These are phyloP conservation scores for Astraeus odoratus DNA, from an alignment of 768 basidiomycete species.

Conservation along the genomic window DNA sequence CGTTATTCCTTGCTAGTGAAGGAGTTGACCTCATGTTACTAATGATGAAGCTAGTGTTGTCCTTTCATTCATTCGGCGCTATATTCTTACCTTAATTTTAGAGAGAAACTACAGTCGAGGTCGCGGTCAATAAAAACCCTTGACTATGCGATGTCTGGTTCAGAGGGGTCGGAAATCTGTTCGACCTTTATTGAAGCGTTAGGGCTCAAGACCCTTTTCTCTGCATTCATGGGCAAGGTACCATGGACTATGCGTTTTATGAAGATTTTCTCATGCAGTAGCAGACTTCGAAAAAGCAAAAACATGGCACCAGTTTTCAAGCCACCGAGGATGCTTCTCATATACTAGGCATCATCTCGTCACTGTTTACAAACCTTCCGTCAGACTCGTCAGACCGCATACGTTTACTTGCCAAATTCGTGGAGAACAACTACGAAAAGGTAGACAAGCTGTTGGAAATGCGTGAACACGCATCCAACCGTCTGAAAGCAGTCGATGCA, in stretches of 20 bases:
- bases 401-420: constrained; percentile 87
- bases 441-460: constrained; percentile 89
- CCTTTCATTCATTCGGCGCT: background rate
- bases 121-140: constrained; percentile 86
- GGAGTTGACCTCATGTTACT: constrained; percentile 97
- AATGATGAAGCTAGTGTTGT: constrained; percentile 81
- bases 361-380: constrained; percentile 78
- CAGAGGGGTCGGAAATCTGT: constrained; percentile 62
- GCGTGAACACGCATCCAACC: constrained; percentile 58
- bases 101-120: constrained; percentile 76
- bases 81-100: constrained; percentile 23
- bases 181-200: constrained; percentile 81
- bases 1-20: constrained; percentile 79
- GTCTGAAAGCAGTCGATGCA: constrained; percentile 53
- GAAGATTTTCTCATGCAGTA: constrained; percentile 8
- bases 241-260: background rate
- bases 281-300: constrained; percentile 60
- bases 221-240: constrained; percentile 93
- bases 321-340: constrained; percentile 83
- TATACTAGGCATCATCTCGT: constrained; percentile 80
- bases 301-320: constrained; percentile 36
- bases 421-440: constrained; percentile 90
- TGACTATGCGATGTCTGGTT: constrained; percentile 83
- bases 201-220: constrained; percentile 86
- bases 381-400: constrained; percentile 78